These are phyloP conservation scores for Phytophthora syringae DNA, from an alignment of 352 stramenopile genomes.

Conservation along the genomic window DNA sequence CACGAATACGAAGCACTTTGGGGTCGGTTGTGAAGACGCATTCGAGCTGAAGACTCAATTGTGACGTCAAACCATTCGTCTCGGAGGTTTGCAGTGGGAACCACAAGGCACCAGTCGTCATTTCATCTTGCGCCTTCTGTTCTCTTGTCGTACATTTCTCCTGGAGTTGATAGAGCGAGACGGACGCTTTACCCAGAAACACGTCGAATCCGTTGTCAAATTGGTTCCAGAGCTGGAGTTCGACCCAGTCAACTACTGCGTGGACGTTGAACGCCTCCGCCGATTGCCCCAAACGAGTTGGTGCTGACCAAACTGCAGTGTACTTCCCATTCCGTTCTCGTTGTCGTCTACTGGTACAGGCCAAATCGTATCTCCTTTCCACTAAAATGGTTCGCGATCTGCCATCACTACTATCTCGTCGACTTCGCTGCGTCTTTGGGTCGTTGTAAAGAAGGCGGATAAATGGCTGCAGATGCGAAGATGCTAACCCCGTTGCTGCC, in stretches of 20 bases:
- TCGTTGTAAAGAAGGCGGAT: slow-evolving; percentile 54
- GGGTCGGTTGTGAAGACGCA: slow-evolving; percentile 41
- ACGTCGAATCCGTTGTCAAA: slow-evolving; percentile 64
- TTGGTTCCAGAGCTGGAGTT: slow-evolving; percentile 73
- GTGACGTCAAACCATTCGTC: slow-evolving; percentile 10
- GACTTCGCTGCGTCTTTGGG: slow-evolving; percentile 11
- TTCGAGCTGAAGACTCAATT: slow-evolving; percentile 48
- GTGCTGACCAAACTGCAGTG: slow-evolving; percentile 44
- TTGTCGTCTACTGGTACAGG: slow-evolving; percentile 22
- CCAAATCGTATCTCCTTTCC: slow-evolving; percentile 17
- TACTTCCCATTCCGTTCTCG: slow-evolving; percentile 45
- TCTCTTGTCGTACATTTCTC: slow-evolving; percentile 8
- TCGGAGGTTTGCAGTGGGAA: slow-evolving; percentile 41
- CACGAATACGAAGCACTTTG: slow-evolving; percentile 31
- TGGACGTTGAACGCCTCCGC: slow-evolving; percentile 38
- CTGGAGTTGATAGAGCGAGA: slow-evolving; percentile 44
- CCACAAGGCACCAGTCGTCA: slow-evolving; percentile 41
- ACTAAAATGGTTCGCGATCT: slow-evolving; percentile 23
- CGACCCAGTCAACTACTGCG: slow-evolving; percentile 44
- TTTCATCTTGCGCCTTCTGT: background rate
- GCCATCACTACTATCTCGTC: no score
- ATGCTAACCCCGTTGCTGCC: slow-evolving; percentile 50
- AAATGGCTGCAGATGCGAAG: slow-evolving; percentile 53
- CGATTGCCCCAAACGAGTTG: background rate
- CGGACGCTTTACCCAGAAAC: slow-evolving; percentile 49